These are phyloP conservation scores for Nothophaeocryptopus gaeumannii DNA, from an alignment of 2,329 filamentous ascomycete genomes.

Conservation along the genomic window DNA sequence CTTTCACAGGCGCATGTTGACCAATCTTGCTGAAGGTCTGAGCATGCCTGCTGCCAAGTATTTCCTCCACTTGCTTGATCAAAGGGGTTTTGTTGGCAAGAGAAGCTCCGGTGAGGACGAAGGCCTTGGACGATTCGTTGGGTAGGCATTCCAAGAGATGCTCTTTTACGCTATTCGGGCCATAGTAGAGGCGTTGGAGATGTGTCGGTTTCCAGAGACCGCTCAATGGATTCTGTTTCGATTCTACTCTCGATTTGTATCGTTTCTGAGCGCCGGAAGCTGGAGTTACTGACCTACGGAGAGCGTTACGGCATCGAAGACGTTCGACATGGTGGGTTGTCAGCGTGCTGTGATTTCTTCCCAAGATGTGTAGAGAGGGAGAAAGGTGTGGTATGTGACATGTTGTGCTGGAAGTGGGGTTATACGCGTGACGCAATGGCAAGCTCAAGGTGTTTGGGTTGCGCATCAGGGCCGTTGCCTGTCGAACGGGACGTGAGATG, in stretches of 20 bases:
- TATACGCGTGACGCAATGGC: no score
- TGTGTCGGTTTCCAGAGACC: conserved; percentile 53
- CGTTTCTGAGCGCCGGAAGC: conserved; percentile 21
- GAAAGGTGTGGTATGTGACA: no score
- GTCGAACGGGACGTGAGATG: no score
- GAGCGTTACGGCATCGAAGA: conserved; percentile 9
- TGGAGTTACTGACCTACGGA: conserved; percentile 22
- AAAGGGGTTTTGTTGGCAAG: conserved; percentile 54
- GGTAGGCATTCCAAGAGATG: conserved; percentile 49
- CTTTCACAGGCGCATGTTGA: conserved; percentile 55
- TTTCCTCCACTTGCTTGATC: conserved; percentile 50
- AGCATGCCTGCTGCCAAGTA: conserved; percentile 52
- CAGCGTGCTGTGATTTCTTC: no score
- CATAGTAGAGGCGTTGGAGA: conserved; percentile 52
- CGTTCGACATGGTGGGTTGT: conserved; percentile 11
- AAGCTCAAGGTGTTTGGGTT: no score
- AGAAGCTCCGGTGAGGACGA: conserved; percentile 56
- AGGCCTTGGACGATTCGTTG: conserved; percentile 49
- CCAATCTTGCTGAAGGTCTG: conserved; percentile 56
- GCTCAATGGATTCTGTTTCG: conserved; percentile 44
- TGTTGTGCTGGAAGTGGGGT: no score
- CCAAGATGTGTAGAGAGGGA: no score
- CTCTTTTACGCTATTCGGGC: conserved; percentile 46
- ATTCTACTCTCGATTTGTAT: conserved; percentile 40
- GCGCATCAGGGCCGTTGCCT: no score